These are phyloP conservation scores for Oryza australiensis DNA, from an alignment of 176 grass and related monocot species.

Conservation along the genomic window DNA sequence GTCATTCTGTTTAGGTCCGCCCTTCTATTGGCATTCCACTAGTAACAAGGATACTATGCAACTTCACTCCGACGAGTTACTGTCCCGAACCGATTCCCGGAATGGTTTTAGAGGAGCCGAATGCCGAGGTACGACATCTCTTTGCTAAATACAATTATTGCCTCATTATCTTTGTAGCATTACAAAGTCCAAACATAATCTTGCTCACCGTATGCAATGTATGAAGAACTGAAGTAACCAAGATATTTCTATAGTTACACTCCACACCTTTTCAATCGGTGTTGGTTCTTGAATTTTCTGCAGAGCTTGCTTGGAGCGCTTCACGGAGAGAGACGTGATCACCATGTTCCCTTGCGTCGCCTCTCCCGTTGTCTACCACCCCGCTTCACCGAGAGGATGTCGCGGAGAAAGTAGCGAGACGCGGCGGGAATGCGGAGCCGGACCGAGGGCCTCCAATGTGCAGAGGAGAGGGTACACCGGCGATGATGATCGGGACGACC, in stretches of 20 bases:
- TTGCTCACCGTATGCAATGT: background rate
- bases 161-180: background rate
- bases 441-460: slow-evolving; percentile 51
- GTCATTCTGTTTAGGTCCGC: slow-evolving; percentile 56
- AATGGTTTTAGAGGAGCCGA: slow-evolving; percentile 72
- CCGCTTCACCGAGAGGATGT: slow-evolving; percentile 49
- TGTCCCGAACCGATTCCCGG: slow-evolving; percentile 82
- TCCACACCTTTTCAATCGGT: background rate
- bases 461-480: slow-evolving; percentile 73
- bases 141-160: background rate
- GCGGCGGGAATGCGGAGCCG: background rate
- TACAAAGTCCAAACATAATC: background rate
- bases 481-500: slow-evolving; percentile 72
- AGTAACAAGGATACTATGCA: slow-evolving; percentile 72
- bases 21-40: slow-evolving; percentile 71
- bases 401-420: slow-evolving; percentile 45
- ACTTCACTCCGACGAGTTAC: slow-evolving; percentile 87
- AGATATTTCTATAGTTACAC: background rate
- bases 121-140: slow-evolving; percentile 53
- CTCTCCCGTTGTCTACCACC: slow-evolving; percentile 52
- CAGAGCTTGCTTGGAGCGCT: slow-evolving; percentile 66
- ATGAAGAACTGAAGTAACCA: no score
- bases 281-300: background rate
- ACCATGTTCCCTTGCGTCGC: slow-evolving; percentile 59
- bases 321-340: slow-evolving; percentile 43